These are phyloP conservation scores for Alternaria solani DNA, from an alignment of 2,329 filamentous ascomycete genomes.

Conservation along the genomic window DNA sequence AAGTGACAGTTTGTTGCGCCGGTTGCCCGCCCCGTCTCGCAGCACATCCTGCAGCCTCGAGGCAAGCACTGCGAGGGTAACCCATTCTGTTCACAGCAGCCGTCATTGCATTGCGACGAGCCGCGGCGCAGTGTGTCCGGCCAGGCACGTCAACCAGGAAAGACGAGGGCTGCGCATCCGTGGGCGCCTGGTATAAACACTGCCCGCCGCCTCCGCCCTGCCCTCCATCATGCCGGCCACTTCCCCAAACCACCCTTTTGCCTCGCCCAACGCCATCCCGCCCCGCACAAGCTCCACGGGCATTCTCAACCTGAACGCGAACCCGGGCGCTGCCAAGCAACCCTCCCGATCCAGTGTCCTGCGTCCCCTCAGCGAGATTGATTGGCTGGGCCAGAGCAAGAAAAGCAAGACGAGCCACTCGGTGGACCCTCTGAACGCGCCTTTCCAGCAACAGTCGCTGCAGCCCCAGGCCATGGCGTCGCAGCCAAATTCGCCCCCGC, in stretches of 20 bases:
- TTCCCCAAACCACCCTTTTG: constrained; percentile 38
- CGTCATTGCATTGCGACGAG: constrained; percentile 18
- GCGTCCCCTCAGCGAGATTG: constrained; percentile 49
- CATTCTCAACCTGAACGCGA: constrained; percentile 40
- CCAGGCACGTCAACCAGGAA: constrained; percentile 11
- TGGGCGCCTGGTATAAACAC: constrained; percentile 4
- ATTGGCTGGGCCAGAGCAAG: constrained; percentile 52
- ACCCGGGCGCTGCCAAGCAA: constrained; percentile 29
- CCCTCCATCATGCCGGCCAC: constrained; percentile 27
- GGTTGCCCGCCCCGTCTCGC: constrained; percentile 6
- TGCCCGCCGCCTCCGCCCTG: constrained; percentile 2
- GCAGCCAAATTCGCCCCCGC: background rate
- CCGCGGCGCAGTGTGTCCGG: constrained; percentile 1
- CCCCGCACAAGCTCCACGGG: constrained; percentile 51
- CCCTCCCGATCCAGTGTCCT: constrained; percentile 39
- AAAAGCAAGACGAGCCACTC: constrained; percentile 48
- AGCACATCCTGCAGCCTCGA: constrained; percentile 13
- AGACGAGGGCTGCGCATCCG: background rate
- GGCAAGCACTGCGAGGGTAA: background rate
- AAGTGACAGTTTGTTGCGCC: background rate
- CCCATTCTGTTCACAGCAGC: constrained; percentile 1
- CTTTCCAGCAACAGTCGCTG: constrained; percentile 6
- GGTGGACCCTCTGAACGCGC: constrained; percentile 20
- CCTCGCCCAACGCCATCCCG: constrained; percentile 52
- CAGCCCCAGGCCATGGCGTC: constrained; percentile 22